Evolutionary conservation across 805 yeast genomes (phyloP), one percentile per base, ranked within the genome.

Genomic region (Blastobotrys chiropterorum): DNA sequence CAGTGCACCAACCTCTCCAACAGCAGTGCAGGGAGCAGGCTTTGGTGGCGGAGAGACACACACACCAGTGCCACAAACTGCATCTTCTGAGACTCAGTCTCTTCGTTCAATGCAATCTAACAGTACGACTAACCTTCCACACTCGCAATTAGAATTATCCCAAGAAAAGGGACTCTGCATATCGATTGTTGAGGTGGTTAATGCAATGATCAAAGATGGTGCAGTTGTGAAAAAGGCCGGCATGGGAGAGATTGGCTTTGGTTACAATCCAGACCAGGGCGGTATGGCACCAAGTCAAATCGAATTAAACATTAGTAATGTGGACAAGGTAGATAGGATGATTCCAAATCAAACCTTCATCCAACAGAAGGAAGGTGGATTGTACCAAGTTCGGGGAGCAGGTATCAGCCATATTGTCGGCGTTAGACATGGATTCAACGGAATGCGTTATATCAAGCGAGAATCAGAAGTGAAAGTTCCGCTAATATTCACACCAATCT

Each of bases 221-320:
- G 68, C 69, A 44, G 70, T 83, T 38, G 66, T 68, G 11, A 76
- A 79, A 38, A 78, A 88, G 5, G 82, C 83, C 62, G 75, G 83
- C 11, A 76, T 85, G 51, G 97, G 98, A 49, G 97, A 92, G 69
- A 74, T 90, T 59, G 96, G 96, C 0, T 79, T 90, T 65, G 84
- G 84, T 60, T 87, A 82, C 64, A 75, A 77, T 19, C 59, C 73
- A 46, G 59, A 62, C 48, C 56, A 52, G n/a, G n/a, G n/a, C n/a
- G n/a, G n/a, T n/a, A n/a, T n/a, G 31, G 45, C 51, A 8, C 45
- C 55, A 1, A 40, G 44, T 22, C 26, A 47, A 16, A 40, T 48
- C 8, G 44, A 50, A 26, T 3, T 56, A 3, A 46, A 49, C 41
- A 51, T 56, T 20, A 46, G 40, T n/a, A 49, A 41, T 14, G 46